Conservation (phyloP, 2,329 filamentous ascomycete species). For the Claviceps paspali region DNA sequence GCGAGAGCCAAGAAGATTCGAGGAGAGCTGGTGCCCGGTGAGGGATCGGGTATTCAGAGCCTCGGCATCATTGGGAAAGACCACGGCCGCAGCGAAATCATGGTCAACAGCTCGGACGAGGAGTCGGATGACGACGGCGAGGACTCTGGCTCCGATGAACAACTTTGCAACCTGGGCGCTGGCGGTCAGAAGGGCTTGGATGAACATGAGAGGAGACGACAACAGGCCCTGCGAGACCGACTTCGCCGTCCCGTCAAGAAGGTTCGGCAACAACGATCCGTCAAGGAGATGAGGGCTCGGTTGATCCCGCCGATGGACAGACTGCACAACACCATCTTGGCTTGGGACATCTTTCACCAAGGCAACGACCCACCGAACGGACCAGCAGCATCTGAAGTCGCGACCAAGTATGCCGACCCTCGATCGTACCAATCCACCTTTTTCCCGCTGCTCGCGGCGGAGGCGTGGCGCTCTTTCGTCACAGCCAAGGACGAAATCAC, state of each 20-base stretch:
- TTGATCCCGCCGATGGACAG: constrained; percentile 77
- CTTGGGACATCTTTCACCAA: constrained; percentile 88
- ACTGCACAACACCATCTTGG: constrained; percentile 71
- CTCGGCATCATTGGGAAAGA: constrained; percentile 66
- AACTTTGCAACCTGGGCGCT: constrained; percentile 32
- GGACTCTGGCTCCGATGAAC: constrained; percentile 34
- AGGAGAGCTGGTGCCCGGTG: constrained; percentile 35
- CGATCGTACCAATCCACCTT: constrained; percentile 77
- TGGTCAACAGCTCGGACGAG: constrained; percentile 74
- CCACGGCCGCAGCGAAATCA: constrained; percentile 70
- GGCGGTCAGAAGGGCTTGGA: constrained; percentile 33
- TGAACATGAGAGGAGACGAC: constrained; percentile 30
- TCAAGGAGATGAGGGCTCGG: constrained; percentile 87
- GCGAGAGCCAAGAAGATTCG: constrained; percentile 44
- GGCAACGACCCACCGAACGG: constrained; percentile 73
- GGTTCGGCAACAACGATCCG: constrained; percentile 60
- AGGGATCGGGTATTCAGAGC: constrained; percentile 62
- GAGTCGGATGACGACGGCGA: constrained; percentile 54
- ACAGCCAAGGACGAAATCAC: constrained; percentile 77
- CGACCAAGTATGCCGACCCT: constrained; percentile 62
- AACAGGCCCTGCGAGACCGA: constrained; percentile 35
- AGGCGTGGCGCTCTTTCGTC: constrained; percentile 91
- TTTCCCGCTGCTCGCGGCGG: constrained; percentile 74
- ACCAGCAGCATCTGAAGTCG: constrained; percentile 59
- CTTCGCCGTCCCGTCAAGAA: constrained; percentile 69